Evolutionary conservation across 1,284 basidiomycete species (phyloP).

Genomic region (Fereydounia khargensis): DNA sequence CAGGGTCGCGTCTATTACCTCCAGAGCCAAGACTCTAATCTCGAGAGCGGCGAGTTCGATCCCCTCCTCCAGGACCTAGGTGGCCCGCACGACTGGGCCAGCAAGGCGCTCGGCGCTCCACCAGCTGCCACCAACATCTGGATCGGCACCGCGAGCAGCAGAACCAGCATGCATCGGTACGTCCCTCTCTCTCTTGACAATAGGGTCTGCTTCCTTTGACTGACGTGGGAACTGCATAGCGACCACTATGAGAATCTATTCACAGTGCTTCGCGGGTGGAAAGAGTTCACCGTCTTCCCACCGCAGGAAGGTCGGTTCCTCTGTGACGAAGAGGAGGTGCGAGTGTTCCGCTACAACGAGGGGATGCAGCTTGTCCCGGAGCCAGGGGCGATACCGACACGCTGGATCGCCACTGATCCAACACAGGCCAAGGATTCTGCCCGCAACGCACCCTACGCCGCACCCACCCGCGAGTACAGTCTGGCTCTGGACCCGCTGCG

Average conservation of each 20-base stretch:
- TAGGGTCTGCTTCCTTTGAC: background rate
- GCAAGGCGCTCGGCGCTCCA: slow-evolving; percentile 27
- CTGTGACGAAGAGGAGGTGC: slow-evolving; percentile 16
- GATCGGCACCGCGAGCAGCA: slow-evolving; percentile 36
- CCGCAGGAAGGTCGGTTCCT: slow-evolving; percentile 39
- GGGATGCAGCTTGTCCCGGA: slow-evolving; percentile 9
- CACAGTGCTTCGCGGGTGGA: slow-evolving; percentile 37
- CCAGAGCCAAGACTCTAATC: slow-evolving; percentile 48
- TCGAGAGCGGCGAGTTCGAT: slow-evolving; percentile 40
- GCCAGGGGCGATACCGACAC: slow-evolving; percentile 13
- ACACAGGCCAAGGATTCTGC: slow-evolving; percentile 12
- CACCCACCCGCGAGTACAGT: too few species aligned
- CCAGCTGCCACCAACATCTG: slow-evolving; percentile 51
- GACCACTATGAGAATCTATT: slow-evolving; percentile 54
- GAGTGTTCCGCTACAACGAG: background rate
- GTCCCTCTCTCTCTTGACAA: background rate
- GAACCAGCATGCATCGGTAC: slow-evolving; percentile 3
- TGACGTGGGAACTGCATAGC: slow-evolving; percentile 16
- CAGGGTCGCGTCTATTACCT: slow-evolving; percentile 28
- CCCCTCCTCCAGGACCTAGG: slow-evolving; percentile 32
- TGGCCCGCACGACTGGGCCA: slow-evolving; percentile 23
- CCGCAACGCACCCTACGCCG: slow-evolving; percentile 24
- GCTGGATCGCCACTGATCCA: slow-evolving; percentile 50
- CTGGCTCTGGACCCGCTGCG: slow-evolving; percentile 33
- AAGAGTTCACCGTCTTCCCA: slow-evolving; percentile 47